These are phyloP conservation scores for Eutrema heterophyllum DNA, from an alignment of 345 rosid genomes.

Conservation along the genomic window DNA sequence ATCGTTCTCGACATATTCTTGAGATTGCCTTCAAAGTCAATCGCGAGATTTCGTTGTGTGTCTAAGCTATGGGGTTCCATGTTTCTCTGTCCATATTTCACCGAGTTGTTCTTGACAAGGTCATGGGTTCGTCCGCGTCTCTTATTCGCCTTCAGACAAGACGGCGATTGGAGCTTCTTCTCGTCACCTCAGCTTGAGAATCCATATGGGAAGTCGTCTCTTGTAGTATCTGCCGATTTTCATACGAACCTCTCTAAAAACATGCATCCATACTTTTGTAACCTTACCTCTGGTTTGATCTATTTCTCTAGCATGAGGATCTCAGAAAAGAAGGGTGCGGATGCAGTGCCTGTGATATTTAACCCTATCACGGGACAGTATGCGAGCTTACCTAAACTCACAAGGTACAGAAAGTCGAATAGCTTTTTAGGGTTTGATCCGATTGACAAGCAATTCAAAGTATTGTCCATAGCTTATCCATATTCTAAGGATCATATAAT, in stretches of 20 bases:
- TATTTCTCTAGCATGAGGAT: neutral
- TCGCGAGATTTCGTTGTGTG: neutral
- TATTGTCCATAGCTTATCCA: neutral
- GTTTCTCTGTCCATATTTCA: neutral
- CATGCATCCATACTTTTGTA: too few species aligned
- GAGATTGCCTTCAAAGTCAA: neutral
- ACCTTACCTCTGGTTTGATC: neutral
- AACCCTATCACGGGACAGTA: neutral
- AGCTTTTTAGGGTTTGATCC: neutral
- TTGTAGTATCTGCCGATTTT: too few species aligned
- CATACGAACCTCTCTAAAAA: too few species aligned
- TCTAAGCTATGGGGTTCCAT: neutral
- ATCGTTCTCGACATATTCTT: neutral
- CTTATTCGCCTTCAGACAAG: neutral
- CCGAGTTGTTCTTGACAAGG: neutral
- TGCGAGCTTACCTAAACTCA: neutral
- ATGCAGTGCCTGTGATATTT: neutral
- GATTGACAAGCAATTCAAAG: neutral
- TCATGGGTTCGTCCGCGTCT: neutral
- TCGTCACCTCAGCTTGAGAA: neutral
- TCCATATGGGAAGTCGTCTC: neutral
- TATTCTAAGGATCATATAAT: neutral
- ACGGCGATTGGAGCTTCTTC: neutral
- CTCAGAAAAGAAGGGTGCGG: neutral
- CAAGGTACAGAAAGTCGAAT: rapidly evolving